These are phyloP conservation scores for Monosporascus ibericus DNA, from an alignment of 2,329 filamentous ascomycete genomes.

Conservation along the genomic window DNA sequence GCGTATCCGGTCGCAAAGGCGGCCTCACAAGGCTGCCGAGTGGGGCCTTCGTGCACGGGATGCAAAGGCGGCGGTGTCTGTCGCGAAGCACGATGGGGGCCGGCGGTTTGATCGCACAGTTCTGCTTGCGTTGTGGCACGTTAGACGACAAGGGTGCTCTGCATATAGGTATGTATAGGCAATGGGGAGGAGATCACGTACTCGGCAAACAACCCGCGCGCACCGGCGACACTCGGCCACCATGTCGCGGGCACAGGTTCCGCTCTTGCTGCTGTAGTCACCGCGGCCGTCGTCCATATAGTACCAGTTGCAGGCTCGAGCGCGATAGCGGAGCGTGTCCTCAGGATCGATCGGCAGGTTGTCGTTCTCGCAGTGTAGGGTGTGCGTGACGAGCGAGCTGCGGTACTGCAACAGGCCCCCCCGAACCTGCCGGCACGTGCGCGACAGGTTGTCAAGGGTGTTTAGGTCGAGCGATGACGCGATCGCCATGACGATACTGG, in stretches of 20 bases:
- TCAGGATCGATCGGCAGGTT: constrained; percentile 46
- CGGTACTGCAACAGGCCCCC: constrained; percentile 74
- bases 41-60: constrained; percentile 66
- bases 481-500: constrained; percentile 70
- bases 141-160: constrained; percentile 1
- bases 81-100: constrained; percentile 59
- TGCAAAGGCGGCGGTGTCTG: constrained; percentile 77
- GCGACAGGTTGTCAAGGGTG: constrained; percentile 75
- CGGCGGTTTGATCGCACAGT: constrained; percentile 82
- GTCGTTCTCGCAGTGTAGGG: constrained; percentile 76
- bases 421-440: constrained; percentile 75
- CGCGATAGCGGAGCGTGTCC: constrained; percentile 51
- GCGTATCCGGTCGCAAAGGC: constrained; percentile 34
- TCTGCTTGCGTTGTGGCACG: constrained; percentile 44
- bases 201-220: constrained; percentile 71
- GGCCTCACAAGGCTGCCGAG: constrained; percentile 49
- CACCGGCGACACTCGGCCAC: constrained; percentile 79
- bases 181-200: constrained; percentile 36
- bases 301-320: constrained; percentile 52
- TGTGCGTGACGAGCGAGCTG: constrained; percentile 63
- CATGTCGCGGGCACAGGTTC: constrained; percentile 79
- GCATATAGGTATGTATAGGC: not conserved
- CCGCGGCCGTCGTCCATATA: constrained; percentile 48
- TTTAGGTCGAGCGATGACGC: constrained; percentile 79
- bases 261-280: constrained; percentile 59